A percentile compares a stretch with the other conserved stretches of the same genome.
These are phyloP conservation scores for Pogostemon cablin DNA, from an alignment of 257 asterid genomes.

Conservation along the genomic window DNA sequence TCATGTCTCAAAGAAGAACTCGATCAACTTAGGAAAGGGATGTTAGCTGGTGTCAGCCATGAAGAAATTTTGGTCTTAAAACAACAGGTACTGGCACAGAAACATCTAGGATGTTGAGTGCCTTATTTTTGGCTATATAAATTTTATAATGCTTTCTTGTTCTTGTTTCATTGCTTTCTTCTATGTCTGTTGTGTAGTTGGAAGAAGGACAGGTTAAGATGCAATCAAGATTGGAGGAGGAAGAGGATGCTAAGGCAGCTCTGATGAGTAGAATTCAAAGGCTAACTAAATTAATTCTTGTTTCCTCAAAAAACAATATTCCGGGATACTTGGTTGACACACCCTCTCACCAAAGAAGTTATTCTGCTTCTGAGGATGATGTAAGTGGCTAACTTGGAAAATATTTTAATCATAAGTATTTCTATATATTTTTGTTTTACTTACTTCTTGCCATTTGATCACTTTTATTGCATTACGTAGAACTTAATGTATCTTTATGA, in stretches of 20 bases:
- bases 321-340: constrained; percentile 65
- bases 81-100: constrained; percentile 61
- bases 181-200: constrained; percentile 50
- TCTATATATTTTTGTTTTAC: neutral
- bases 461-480: neutral
- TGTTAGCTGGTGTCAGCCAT: constrained; percentile 75
- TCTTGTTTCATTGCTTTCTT: constrained; percentile 21
- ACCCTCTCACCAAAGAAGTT: constrained; percentile 62
- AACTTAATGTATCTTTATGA: neutral
- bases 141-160: neutral
- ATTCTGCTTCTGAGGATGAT: constrained; percentile 73
- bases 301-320: constrained; percentile 82
- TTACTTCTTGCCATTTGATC: constrained; percentile 12
- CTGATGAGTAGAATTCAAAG: constrained; percentile 98
- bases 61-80: constrained; percentile 82
- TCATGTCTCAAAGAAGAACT: constrained; percentile 87
- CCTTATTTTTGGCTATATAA: constrained; percentile 19
- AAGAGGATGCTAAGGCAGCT: constrained; percentile 98
- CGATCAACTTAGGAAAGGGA: constrained; percentile 78
- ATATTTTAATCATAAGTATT: constrained; percentile 10
- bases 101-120: constrained; percentile 18
- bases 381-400: constrained; percentile 49
- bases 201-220: constrained; percentile 99
- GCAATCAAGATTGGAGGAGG: constrained; percentile 99
- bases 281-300: constrained; percentile 94